phyloP scores from a whole-genome alignment of 495 filamentous ascomycete genomes.

The Tetracladium setigerum region DNA sequence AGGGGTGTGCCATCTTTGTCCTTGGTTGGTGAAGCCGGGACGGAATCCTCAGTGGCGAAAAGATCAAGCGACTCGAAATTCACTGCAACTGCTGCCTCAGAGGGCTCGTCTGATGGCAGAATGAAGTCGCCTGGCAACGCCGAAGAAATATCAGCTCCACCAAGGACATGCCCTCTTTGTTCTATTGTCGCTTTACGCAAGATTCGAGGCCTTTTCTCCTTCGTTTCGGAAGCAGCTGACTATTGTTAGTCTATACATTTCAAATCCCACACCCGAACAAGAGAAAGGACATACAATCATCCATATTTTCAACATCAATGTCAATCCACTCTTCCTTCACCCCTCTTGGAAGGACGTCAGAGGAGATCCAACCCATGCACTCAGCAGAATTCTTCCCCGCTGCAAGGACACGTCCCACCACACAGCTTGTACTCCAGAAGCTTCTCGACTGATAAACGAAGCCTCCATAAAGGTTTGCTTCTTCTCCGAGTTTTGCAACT shows the following conservation, averaged over 20 bases:
- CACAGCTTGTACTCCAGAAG: constrained; percentile 77
- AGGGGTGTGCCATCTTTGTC: constrained; percentile 25
- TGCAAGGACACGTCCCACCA: constrained; percentile 69
- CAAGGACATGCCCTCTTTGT: constrained; percentile 43
- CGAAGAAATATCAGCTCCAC: constrained; percentile 36
- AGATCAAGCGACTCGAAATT: constrained; percentile 38
- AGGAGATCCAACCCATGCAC: constrained; percentile 73
- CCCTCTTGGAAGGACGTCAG: constrained; percentile 42
- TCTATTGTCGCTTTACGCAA: constrained; percentile 41
- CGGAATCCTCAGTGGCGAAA: constrained; percentile 25
- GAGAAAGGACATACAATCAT: constrained; percentile 6
- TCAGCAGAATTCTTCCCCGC: constrained; percentile 56
- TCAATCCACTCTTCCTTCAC: constrained; percentile 59
- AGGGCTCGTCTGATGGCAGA: constrained; percentile 41
- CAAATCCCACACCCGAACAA: constrained; percentile 9
- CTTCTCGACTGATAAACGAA: constrained; percentile 62
- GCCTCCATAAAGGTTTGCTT: constrained; percentile 70
- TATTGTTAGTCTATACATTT: constrained; percentile 26
- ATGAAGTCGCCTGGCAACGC: constrained; percentile 51
- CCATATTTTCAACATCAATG: constrained; percentile 33
- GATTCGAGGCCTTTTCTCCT: constrained; percentile 28
- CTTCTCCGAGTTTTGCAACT: constrained; percentile 54
- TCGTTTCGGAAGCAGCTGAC: constrained; percentile 21
- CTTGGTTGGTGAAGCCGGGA: constrained; percentile 26
- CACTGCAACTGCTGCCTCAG: constrained; percentile 30